Evolutionary conservation across 306 rosid genomes (phyloP).

Genomic region (Cicer judaicum): DNA sequence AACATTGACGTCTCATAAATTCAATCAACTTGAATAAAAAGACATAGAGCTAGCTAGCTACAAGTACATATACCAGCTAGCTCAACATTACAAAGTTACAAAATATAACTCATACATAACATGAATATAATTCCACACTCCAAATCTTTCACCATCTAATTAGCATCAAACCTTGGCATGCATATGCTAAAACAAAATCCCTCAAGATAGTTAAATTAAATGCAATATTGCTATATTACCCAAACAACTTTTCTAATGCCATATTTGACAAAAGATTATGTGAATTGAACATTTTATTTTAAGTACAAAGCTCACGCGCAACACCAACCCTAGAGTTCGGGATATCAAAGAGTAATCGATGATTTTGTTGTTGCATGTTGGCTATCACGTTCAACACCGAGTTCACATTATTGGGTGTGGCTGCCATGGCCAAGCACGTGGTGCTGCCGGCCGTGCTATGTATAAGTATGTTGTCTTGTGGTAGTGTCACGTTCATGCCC

Average conservation of each 20-base stretch:
- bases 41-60: conserved; percentile 38
- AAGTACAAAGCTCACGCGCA: conserved; percentile 82
- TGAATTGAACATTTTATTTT: background rate
- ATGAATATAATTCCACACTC: conserved; percentile 33
- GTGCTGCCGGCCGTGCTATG: conserved; percentile 77
- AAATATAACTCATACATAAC: conserved; percentile 9
- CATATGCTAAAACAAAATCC: conserved; percentile 36
- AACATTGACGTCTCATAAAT: conserved; percentile 30
- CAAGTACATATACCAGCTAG: conserved; percentile 38
- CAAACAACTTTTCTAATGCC: conserved; percentile 16
- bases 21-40: conserved; percentile 39
- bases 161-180: conserved; percentile 31
- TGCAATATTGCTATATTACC: conserved; percentile 17
- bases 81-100: conserved; percentile 36
- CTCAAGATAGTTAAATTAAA: background rate
- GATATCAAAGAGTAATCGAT: conserved; percentile 72
- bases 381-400: conserved; percentile 92
- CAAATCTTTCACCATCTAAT: conserved; percentile 32
- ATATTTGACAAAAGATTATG: conserved; percentile 31
- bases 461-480: conserved; percentile 77
- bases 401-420: conserved; percentile 78
- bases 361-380: conserved; percentile 95
- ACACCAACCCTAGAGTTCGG: conserved; percentile 90
- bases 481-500: conserved; percentile 89
- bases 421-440: conserved; percentile 86